These are phyloP conservation scores for Stagonosporopsis cucurbitacearum DNA, from an alignment of 2,329 filamentous ascomycete genomes.

Conservation along the genomic window DNA sequence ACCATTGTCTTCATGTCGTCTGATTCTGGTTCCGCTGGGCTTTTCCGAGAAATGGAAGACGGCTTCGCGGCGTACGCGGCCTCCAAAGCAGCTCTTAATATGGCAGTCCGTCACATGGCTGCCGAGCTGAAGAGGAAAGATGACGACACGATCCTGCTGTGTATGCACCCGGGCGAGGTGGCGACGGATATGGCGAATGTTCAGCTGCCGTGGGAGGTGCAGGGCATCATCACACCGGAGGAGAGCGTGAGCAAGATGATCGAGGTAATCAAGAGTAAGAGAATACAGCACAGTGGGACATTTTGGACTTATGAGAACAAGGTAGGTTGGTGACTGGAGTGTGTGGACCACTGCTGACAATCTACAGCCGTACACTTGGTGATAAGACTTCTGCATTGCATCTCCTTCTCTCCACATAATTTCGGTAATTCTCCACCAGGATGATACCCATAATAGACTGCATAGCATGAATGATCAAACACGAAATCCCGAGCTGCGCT, in stretches of 20 bases:
- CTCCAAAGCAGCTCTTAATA: conserved; percentile 64
- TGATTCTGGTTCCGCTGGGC: conserved; percentile 60
- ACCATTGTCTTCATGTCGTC: conserved; percentile 63
- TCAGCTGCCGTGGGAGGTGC: conserved; percentile 59
- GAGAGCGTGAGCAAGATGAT: conserved; percentile 60
- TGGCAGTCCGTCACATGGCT: conserved; percentile 63
- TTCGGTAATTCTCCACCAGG: conserved; percentile 10
- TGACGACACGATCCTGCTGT: conserved; percentile 58
- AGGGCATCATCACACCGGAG: conserved; percentile 59
- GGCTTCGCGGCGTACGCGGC: conserved; percentile 65
- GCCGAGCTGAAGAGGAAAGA: conserved; percentile 61
- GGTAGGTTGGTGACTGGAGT: conserved; percentile 40
- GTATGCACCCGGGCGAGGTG: conserved; percentile 65
- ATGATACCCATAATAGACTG: conserved; percentile 28
- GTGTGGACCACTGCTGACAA: conserved; percentile 11
- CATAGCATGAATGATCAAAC: conserved; percentile 10
- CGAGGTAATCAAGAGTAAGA: conserved; percentile 58
- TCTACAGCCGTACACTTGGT: conserved; percentile 41
- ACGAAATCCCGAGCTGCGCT: background rate
- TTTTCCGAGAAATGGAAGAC: conserved; percentile 63
- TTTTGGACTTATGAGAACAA: conserved; percentile 65
- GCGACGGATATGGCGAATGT: conserved; percentile 63
- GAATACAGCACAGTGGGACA: conserved; percentile 58
- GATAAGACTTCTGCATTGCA: conserved; percentile 10
- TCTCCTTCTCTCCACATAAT: conserved; percentile 1